Conservation (phyloP, 2,329 filamentous ascomycete genomes). For the Alternaria longipes region DNA sequence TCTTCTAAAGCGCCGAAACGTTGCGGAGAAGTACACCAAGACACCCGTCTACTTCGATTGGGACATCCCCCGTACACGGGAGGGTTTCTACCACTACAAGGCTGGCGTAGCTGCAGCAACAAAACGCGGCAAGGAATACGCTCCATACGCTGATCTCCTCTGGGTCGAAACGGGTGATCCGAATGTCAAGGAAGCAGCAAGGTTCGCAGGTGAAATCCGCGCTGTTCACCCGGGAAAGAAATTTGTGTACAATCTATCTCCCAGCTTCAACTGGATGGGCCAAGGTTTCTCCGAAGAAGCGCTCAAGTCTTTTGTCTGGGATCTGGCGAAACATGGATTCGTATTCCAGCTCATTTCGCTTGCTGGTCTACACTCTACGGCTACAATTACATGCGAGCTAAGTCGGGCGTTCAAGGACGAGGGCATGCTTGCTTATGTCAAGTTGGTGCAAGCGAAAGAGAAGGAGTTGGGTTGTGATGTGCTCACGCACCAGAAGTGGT, state of each 20-base stretch:
- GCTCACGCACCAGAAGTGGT: constrained; percentile 94
- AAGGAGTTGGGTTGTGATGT: constrained; percentile 92
- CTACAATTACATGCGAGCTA: constrained; percentile 75
- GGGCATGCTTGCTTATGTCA: constrained; percentile 98
- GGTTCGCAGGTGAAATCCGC: constrained; percentile 80
- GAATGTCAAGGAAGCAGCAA: constrained; percentile 76
- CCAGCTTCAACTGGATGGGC: constrained; percentile 98
- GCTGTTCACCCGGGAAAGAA: constrained; percentile 77
- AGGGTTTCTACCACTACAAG: constrained; percentile 92
- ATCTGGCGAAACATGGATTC: constrained; percentile 86
- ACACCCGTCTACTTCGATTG: constrained; percentile 83
- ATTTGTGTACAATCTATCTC: constrained; percentile 94
- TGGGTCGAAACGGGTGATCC: constrained; percentile 98
- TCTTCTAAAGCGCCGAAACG: constrained; percentile 76
- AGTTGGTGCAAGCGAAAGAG: constrained; percentile 86
- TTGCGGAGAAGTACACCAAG: constrained; percentile 74
- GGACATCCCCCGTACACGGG: constrained; percentile 90
- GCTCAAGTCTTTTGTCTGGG: constrained; percentile 94
- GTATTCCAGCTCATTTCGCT: constrained; percentile 71
- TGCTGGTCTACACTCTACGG: constrained; percentile 70
- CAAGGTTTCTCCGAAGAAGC: constrained; percentile 88
- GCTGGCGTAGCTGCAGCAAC: constrained; percentile 86
- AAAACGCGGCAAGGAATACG: constrained; percentile 91
- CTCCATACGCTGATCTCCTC: constrained; percentile 89
- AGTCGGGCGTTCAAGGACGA: constrained; percentile 84